A percentile compares a stretch with the other conserved stretches of the same genome.
Conservation (phyloP, 179 eudicot genomes). For the Sideroxylon spinosum region DNA sequence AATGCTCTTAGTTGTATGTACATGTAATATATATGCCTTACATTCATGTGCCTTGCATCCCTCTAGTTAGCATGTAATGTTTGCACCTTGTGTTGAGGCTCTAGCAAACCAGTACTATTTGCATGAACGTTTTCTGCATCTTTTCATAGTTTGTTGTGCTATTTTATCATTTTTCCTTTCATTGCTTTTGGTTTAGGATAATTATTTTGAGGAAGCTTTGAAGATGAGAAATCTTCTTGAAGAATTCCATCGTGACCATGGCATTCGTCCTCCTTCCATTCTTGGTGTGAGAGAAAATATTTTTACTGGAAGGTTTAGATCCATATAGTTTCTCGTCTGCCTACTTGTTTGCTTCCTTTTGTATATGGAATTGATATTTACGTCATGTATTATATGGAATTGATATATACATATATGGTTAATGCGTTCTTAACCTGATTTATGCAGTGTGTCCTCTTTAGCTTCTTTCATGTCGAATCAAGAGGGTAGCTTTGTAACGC, state of each 20-base stretch:
- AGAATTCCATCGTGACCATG: conserved; percentile 74
- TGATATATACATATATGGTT: neutral
- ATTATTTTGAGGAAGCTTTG: conserved; percentile 97
- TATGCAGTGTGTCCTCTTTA: conserved; percentile 92
- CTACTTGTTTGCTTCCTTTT: neutral
- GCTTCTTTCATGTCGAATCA: conserved; percentile 99
- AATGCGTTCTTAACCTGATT: conserved; percentile 12
- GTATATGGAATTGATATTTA: too few relatives aligned
- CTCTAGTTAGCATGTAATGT: too few relatives aligned
- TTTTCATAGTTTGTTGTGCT: neutral
- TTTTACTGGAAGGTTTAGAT: conserved; percentile 90
- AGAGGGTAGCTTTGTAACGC: conserved; percentile 96
- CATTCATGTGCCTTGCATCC: too few relatives aligned
- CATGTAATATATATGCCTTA: too few relatives aligned
- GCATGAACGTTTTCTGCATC: neutral
- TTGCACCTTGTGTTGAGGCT: neutral
- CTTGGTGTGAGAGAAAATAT: conserved; percentile 99
- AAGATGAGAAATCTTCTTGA: conserved; percentile 99
- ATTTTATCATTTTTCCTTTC: neutral
- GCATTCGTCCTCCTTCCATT: conserved; percentile 76
- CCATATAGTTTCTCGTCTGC: conserved; percentile 1
- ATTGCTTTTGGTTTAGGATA: conserved; percentile 53
- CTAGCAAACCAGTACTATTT: neutral
- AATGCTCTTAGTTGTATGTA: too few relatives aligned
- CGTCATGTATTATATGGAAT: too few relatives aligned